Base-by-base conservation (phyloP, 495 filamentous ascomycete species). In the Aspergillus ostianus region DNA sequence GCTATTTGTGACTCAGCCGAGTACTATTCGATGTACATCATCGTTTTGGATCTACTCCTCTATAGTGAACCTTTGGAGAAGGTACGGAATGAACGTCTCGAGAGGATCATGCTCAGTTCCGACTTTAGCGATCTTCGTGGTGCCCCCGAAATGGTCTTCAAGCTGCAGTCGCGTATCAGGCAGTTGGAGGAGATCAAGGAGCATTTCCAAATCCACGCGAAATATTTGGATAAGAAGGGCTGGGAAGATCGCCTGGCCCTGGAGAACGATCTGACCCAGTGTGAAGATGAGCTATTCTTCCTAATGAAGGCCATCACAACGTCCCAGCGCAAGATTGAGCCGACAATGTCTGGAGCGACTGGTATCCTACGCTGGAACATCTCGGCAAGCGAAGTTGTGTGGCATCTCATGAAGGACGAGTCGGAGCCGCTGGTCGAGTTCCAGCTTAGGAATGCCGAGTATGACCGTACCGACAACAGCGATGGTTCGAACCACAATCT, bases 261-360 rank as follows among this genome's bases (percentile, higher is more conserved):
- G 23, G 94, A 98, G 66, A 87, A 90, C 47, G 94, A 99, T 67
- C 78, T 99, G 55, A 82, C 90, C 18, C 85, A 82, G 51, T 97
- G 90, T 67, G 95, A 98, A 68, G 95, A 99, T 67, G 95, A 99
- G 73, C 76, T 99, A 36, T 99, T 99, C 79, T 99, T 99, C 77
- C 89, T 98, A 82, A 97, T 98, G 95, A 97, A 99, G 65, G 94
- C 94, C 20, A 98, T 99, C 72, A 99, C 93, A 0, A 93, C 93
- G 3, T 92, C 92, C 9, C 94, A 99, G 69, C 78, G 92, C 57
- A 93, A 92, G 67, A 85, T 85, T 49, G 92, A 90, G 51, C 82
- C 84, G 7, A 72, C 71, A 26, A 73, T 85, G 54, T 83, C 82
- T 2, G 83, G 90, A 62, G 86, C 86, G 47, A 93, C 83, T 64